Conservation (phyloP, 2,329 filamentous ascomycete species). For the Cladosporium colombiae region DNA sequence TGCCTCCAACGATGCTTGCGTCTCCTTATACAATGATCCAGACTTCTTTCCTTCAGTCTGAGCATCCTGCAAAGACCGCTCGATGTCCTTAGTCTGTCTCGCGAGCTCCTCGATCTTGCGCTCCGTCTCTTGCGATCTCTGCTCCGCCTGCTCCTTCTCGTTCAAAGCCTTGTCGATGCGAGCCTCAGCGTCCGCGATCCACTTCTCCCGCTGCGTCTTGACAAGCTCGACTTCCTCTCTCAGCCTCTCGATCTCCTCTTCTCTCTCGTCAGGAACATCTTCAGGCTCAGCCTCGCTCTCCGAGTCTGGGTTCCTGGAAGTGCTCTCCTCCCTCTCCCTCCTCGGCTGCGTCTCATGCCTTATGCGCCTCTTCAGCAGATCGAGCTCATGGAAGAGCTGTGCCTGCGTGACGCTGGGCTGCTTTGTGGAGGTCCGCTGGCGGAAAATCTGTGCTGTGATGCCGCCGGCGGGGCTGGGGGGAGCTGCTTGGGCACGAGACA, state of each 20-base stretch:
- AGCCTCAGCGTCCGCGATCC: conserved; percentile 38
- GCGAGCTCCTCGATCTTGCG: conserved; percentile 7
- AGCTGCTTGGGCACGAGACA: conserved; percentile 26
- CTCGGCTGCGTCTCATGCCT: conserved; percentile 23
- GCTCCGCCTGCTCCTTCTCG: conserved; percentile 34
- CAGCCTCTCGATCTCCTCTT: conserved; percentile 35
- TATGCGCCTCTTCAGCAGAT: conserved; percentile 35
- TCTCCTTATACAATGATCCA: neutral
- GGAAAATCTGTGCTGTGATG: conserved; percentile 29
- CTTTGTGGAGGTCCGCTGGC: conserved; percentile 16
- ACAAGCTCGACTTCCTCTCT: conserved; percentile 31
- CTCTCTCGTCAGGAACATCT: conserved; percentile 32
- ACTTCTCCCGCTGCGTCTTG: conserved; percentile 32
- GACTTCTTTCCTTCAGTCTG: conserved; percentile 25
- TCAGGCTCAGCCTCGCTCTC: conserved; percentile 30
- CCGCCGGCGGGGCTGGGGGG: conserved; percentile 23
- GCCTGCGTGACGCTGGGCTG: conserved; percentile 24
- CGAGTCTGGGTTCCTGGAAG: conserved; percentile 27
- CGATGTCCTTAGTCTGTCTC: neutral
- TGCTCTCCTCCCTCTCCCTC: conserved; percentile 10
- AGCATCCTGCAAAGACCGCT: conserved; percentile 13
- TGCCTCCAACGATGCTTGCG: neutral
- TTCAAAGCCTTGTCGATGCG: conserved; percentile 36
- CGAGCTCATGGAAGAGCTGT: conserved; percentile 30
- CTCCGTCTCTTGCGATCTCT: conserved; percentile 15